Evolutionary conservation across 192 early-diverging fungal genomes (phyloP), one percentile per base, ranked within the genome.

Genomic region (Mortierella hygrophila): DNA sequence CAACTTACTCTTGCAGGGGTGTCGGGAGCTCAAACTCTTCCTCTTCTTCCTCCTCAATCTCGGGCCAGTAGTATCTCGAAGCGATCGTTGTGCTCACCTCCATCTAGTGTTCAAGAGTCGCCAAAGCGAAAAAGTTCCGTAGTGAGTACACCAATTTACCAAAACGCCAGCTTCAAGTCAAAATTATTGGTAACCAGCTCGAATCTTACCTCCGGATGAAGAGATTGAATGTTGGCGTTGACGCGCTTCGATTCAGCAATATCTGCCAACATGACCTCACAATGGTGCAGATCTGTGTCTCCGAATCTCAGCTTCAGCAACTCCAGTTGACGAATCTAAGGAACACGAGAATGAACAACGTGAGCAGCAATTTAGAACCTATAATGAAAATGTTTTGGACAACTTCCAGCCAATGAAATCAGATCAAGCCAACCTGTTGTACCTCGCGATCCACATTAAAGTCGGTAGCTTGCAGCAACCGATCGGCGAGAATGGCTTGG

Each of bases 191-290:
- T n/a, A 69, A 16, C 40, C 44, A 42, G 47, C 37, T 54, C 72
- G 60, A 74, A 16, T 1, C 40, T 70, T 88, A 83, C 88, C 35
- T 54, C 35, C n/a, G 82, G 81, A 68, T 70, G 60, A 20, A 76
- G 63, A 11, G 91, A 89, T 29, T 89, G 77, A n/a, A 94, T 87
- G 69, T 88, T 87, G 68, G 89, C 88, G 49, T 93, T 90, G 16
- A 94, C 87, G 32, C 96, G 89, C 52, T 93, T 92, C 1, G 95
- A 96, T 52, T 95, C 94, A 18, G 93, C 92, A 40, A 96, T 82
- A 71, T 97, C 96, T 74, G 94, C 95, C 7, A 97, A 88, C 96
- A 97, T 97, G 10, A 97, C 95, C 72, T 96, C 95, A 73, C 94
- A 94, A 35, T 89, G 82, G 38, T 93, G 90, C 52, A 97, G 82